Evolutionary conservation across 2,329 filamentous ascomycete genomes (phyloP), one percentile per base, ranked within the genome.

Genomic region (Parastagonospora nodorum): DNA sequence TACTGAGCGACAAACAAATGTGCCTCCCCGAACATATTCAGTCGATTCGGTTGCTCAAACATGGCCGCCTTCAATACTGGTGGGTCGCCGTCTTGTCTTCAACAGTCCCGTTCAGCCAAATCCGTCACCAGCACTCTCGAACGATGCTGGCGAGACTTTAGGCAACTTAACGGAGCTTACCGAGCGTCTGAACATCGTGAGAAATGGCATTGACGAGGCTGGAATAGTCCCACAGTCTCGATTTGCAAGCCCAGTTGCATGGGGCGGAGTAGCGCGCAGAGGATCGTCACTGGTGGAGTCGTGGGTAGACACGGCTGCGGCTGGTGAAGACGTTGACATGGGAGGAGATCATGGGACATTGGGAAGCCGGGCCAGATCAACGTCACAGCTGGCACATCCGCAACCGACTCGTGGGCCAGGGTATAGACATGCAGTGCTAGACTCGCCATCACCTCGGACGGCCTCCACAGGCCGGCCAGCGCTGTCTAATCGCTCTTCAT

Each of bases 161-260:
- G 43, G 43, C 12, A 45, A 45, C 28, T 28, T 45, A 33, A 39
- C n/a, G 2, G 3, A 8, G 8, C 24, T 45, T 14, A 45, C 43
- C 2, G 27, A 39, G 33, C 24, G 33, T 6, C n/a, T 45, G 14
- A n/a, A 38, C 8, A 31, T 45, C 31, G 33, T 8, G 27, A 24
- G 24, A 9, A 11, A 31, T 10, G 4, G 35, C 14, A 14, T 31
- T 24, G 15, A 45, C 19, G 14, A 30, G n/a, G 35, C n/a, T n/a
- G 43, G 43, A 12, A n/a, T 45, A 8, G 27, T 45, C 9, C 43
- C 35, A 5, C 43, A 45, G 27, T 30, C 24, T 11, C 29, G 43
- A n/a, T 45, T 45, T 38, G 35, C 33, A 10, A 45, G 24, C 31
- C 43, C 43, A n/a, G 42, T 32, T 29, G 29, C 40, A 31, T 24